These are phyloP conservation scores for Aphanomyces invadans DNA, from an alignment of 352 stramenopile species.

Conservation along the genomic window DNA sequence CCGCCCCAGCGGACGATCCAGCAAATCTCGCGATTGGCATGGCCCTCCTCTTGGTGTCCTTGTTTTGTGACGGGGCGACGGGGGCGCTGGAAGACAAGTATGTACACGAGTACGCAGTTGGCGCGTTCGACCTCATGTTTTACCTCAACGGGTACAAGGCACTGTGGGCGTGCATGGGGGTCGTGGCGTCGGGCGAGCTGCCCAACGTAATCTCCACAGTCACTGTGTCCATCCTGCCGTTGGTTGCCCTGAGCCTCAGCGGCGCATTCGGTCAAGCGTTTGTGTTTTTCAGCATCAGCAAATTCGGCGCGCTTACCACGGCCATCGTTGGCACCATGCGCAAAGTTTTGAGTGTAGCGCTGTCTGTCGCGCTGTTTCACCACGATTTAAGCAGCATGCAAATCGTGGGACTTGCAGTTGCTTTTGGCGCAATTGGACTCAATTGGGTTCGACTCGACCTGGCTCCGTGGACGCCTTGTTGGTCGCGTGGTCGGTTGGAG, in stretches of 20 bases:
- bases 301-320: slow-evolving; percentile 76
- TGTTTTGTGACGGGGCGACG: slow-evolving; percentile 61
- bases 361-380: slow-evolving; percentile 76
- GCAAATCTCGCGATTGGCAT: neutral
- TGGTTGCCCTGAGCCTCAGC: slow-evolving; percentile 66
- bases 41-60: slow-evolving; percentile 32
- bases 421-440: slow-evolving; percentile 65
- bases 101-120: slow-evolving; percentile 72
- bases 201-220: slow-evolving; percentile 57
- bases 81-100: slow-evolving; percentile 62
- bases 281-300: slow-evolving; percentile 84
- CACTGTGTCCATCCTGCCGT: slow-evolving; percentile 47
- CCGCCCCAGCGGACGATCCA: neutral
- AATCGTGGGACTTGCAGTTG: slow-evolving; percentile 47
- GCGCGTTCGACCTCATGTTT: slow-evolving; percentile 83
- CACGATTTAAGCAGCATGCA: slow-evolving; percentile 66
- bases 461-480: slow-evolving; percentile 20
- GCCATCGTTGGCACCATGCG: slow-evolving; percentile 80
- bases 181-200: neutral
- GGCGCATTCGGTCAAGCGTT: slow-evolving; percentile 73
- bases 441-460: slow-evolving; percentile 40
- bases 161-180: slow-evolving; percentile 26
- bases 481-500: no score
- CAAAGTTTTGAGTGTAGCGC: slow-evolving; percentile 79
- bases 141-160: slow-evolving; percentile 82